phyloP scores from a whole-genome alignment of 2,329 filamentous ascomycete genomes.

The Macrophomina pseudophaseolina region DNA sequence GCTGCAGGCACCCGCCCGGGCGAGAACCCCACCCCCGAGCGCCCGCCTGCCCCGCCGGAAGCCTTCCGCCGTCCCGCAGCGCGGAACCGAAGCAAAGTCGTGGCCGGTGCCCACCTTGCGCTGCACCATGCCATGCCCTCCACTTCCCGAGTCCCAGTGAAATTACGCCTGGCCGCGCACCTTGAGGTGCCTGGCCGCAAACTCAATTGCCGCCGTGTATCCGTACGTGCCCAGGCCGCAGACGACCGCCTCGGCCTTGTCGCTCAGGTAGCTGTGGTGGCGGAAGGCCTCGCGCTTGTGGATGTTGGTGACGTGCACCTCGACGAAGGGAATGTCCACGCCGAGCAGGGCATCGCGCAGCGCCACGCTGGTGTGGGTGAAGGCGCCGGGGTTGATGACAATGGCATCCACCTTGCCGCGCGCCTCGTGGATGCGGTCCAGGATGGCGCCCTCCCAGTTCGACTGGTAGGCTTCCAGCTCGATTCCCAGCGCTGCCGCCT shows the following conservation, averaged over 20 bases:
- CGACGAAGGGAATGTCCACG: constrained; percentile 74
- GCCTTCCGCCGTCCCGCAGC: neutral
- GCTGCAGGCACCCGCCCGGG: neutral
- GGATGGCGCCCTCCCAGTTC: constrained; percentile 76
- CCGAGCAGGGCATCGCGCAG: constrained; percentile 75
- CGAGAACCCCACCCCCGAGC: neutral
- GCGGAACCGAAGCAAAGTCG: too few species aligned
- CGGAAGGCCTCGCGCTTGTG: constrained; percentile 73
- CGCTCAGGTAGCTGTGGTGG: constrained; percentile 72
- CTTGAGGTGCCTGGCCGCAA: constrained; percentile 43
- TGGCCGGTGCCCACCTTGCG: neutral
- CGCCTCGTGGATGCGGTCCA: constrained; percentile 75
- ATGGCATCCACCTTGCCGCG: constrained; percentile 65
- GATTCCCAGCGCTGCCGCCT: constrained; percentile 57
- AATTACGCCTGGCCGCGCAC: neutral
- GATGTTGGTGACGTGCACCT: constrained; percentile 78
- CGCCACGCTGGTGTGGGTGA: constrained; percentile 77
- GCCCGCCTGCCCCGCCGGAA: constrained; percentile 21
- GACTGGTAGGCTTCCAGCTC: constrained; percentile 70
- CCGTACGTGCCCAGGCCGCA: constrained; percentile 64
- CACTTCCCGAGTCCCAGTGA: neutral
- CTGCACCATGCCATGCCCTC: neutral
- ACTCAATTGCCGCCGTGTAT: constrained; percentile 54
- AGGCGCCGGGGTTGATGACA: constrained; percentile 76
- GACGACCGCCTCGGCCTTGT: constrained; percentile 77